Conservation (phyloP, 805 yeast species). For the Sungouiella blattae region DNA sequence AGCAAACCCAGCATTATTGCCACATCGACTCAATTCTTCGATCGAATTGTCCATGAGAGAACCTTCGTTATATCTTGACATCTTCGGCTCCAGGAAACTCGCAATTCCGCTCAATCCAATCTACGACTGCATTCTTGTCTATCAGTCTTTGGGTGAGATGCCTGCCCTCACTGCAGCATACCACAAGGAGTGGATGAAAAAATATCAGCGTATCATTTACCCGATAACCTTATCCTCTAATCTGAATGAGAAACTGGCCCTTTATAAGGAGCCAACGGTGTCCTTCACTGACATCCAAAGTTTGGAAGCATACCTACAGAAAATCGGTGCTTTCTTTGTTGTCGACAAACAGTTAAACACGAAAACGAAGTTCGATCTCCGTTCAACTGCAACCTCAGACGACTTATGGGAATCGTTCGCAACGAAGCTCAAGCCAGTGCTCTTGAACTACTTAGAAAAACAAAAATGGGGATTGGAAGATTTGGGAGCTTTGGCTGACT, state of each 20-base stretch:
- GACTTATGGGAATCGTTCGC: slow-evolving; percentile 75
- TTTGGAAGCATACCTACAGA: slow-evolving; percentile 54
- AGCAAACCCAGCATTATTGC: slow-evolving; percentile 36
- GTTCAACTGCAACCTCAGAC: slow-evolving; percentile 57
- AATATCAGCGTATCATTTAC: slow-evolving; percentile 67
- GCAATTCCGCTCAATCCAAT: slow-evolving; percentile 65
- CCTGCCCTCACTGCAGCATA: slow-evolving; percentile 61
- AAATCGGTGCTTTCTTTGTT: slow-evolving; percentile 71
- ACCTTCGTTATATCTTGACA: slow-evolving; percentile 45
- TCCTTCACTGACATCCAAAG: slow-evolving; percentile 28
- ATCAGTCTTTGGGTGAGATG: slow-evolving; percentile 64
- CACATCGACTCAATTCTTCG: slow-evolving; percentile 77
- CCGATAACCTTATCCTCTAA: slow-evolving; percentile 46
- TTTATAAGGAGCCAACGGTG: slow-evolving; percentile 30
- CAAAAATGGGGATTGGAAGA: slow-evolving; percentile 28
- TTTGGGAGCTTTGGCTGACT: slow-evolving; percentile 45
- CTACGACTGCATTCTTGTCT: slow-evolving; percentile 80
- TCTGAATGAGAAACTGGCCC: slow-evolving; percentile 21
- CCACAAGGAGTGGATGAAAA: slow-evolving; percentile 65
- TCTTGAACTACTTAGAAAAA: slow-evolving; percentile 46
- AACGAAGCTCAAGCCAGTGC: slow-evolving; percentile 55
- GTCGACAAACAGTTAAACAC: slow-evolving; percentile 67
- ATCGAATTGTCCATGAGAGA: slow-evolving; percentile 77
- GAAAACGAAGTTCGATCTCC: slow-evolving; percentile 60
- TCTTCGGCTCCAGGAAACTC: slow-evolving; percentile 40